phyloP scores from a whole-genome alignment of 495 filamentous ascomycete genomes.

The Neurospora sp. region DNA sequence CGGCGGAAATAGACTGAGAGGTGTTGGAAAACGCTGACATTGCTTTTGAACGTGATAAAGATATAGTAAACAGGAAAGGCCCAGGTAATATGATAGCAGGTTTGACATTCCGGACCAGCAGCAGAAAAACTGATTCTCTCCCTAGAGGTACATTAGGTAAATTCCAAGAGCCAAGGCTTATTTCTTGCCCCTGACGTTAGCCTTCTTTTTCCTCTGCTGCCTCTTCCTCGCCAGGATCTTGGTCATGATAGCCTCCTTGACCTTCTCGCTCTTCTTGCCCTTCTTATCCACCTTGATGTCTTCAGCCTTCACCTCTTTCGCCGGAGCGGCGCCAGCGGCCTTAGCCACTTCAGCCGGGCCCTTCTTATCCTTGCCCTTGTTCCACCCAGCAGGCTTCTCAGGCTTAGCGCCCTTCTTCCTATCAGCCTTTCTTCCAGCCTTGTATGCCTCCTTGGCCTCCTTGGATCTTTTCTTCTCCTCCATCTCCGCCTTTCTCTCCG shows the following conservation, averaged over 20 bases:
- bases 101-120: neutral
- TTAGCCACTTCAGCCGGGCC: neutral
- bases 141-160: neutral
- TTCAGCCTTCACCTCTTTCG: slow-evolving; percentile 3
- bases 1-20: neutral
- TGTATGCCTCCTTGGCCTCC: slow-evolving; percentile 3
- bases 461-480: slow-evolving; percentile 18
- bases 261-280: slow-evolving; percentile 18
- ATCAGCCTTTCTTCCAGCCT: slow-evolving; percentile 18
- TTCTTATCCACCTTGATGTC: slow-evolving; percentile 6
- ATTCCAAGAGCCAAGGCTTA: neutral
- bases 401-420: slow-evolving; percentile 30
- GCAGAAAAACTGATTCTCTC: neutral
- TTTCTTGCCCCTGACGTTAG: slow-evolving; percentile 18
- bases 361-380: slow-evolving; percentile 42
- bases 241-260: slow-evolving; percentile 31
- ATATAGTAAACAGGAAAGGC: neutral
- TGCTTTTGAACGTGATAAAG: neutral
- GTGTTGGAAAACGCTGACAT: neutral
- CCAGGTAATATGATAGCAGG: neutral
- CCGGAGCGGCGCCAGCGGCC: neutral
- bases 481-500: slow-evolving; percentile 43
- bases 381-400: slow-evolving; percentile 38
- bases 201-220: slow-evolving; percentile 42
- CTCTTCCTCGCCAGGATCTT: slow-evolving; percentile 40